These are phyloP conservation scores for Claviceps sp. DNA, from an alignment of 2,329 filamentous ascomycete genomes.

Conservation along the genomic window DNA sequence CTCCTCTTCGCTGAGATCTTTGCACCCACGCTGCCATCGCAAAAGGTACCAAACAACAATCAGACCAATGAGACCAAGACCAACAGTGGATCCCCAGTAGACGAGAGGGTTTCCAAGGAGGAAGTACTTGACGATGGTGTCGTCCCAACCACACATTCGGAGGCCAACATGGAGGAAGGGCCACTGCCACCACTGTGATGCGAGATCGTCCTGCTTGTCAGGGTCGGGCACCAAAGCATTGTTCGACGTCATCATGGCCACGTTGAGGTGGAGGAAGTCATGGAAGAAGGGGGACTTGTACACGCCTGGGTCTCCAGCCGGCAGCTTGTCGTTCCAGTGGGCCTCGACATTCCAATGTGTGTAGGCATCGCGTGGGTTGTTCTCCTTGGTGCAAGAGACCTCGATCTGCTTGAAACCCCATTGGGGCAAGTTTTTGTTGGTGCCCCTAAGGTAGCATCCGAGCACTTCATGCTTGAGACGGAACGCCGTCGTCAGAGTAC, in stretches of 20 bases:
- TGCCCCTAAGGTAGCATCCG: constrained; percentile 87
- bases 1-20: constrained; percentile 63
- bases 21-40: constrained; percentile 91
- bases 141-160: constrained; percentile 97
- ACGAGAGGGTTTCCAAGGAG: constrained; percentile 90
- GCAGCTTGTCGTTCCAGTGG: constrained; percentile 85
- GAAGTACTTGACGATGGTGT: constrained; percentile 94
- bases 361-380: constrained; percentile 84
- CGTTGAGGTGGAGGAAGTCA: constrained; percentile 95
- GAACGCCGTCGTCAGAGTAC: constrained; percentile 89
- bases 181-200: constrained; percentile 98
- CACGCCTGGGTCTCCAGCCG: constrained; percentile 72
- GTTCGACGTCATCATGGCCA: constrained; percentile 99
- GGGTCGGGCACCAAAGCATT: constrained; percentile 95
- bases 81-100: constrained; percentile 85
- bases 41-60: constrained; percentile 74
- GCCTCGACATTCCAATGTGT: constrained; percentile 99
- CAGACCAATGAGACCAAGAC: constrained; percentile 58
- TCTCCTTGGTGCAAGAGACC: constrained; percentile 84
- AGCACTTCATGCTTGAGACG: constrained; percentile 69
- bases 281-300: constrained; percentile 97
- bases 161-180: constrained; percentile 88
- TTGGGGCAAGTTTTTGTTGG: constrained; percentile 90
- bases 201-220: constrained; percentile 96
- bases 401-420: constrained; percentile 99